Percentiles rank a stretch among this genome's conserved stretches.
Conservation (phyloP, 352 stramenopile species). For the Pythium oligandrum region DNA sequence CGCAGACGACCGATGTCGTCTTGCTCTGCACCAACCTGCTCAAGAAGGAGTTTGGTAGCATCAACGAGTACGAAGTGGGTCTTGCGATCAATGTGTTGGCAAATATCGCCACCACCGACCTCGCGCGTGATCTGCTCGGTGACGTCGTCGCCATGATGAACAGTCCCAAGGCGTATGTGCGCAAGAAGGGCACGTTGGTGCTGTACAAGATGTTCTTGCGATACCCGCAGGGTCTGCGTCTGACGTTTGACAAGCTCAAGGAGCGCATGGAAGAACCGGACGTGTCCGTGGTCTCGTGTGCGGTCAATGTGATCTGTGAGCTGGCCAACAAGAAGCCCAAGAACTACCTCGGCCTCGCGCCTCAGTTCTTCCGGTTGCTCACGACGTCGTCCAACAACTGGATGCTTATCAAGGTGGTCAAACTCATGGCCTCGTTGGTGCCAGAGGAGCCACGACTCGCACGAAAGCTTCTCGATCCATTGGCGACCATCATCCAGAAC, state of each 20-base stretch:
- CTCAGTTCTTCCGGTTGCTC: conserved; percentile 98
- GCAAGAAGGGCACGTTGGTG: conserved; percentile 98
- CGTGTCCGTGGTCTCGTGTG: conserved; percentile 95
- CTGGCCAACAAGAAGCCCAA: conserved; percentile 98
- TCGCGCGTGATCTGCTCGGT: conserved; percentile 91
- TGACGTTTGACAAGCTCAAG: conserved; percentile 98
- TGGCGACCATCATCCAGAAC: conserved; percentile 96
- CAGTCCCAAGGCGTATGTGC: conserved; percentile 94
- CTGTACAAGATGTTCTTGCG: conserved; percentile 99
- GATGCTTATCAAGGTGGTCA: conserved; percentile 99
- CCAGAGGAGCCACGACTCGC: conserved; percentile 97
- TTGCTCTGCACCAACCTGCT: conserved; percentile 98
- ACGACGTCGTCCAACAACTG: conserved; percentile 99
- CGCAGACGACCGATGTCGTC: conserved; percentile 97
- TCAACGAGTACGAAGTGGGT: conserved; percentile 95
- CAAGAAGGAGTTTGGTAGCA: conserved; percentile 94
- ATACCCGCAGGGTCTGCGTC: conserved; percentile 95
- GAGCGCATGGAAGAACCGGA: conserved; percentile 95
- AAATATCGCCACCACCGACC: conserved; percentile 98
- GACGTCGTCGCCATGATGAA: conserved; percentile 91
- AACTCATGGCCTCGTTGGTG: conserved; percentile 96
- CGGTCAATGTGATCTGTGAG: conserved; percentile 99
- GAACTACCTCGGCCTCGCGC: conserved; percentile 97
- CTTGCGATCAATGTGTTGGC: conserved; percentile 97
- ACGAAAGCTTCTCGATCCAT: conserved; percentile 96